phyloP scores from a whole-genome alignment of 139 green algal species.

The Microglena sp. region DNA sequence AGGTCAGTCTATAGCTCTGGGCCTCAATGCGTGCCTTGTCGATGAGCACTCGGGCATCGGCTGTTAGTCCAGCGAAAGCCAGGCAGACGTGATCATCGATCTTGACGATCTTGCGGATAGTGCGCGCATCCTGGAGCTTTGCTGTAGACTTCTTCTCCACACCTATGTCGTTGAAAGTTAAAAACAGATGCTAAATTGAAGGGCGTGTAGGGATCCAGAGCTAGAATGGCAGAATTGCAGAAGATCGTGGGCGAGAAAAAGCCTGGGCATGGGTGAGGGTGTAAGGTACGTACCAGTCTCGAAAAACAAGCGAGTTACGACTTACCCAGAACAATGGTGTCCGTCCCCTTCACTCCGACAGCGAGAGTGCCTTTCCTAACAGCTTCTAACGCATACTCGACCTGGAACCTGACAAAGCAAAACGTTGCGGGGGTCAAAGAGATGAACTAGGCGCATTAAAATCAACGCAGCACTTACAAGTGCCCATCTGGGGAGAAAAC shows the following conservation, averaged over 20 bases:
- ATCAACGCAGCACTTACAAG: conserved; percentile 42
- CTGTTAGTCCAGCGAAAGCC: conserved; percentile 91
- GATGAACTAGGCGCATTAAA: not conserved
- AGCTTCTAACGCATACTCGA: conserved; percentile 97
- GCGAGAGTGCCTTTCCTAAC: conserved; percentile 89
- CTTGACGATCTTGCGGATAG: conserved; percentile 92
- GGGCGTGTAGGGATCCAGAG: not conserved
- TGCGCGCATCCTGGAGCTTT: conserved; percentile 90
- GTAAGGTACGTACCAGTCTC: too few relatives aligned
- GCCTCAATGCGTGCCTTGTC: conserved; percentile 83
- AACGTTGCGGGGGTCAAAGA: not conserved
- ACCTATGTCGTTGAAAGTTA: too few relatives aligned
- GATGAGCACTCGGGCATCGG: conserved; percentile 92
- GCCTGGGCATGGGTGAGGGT: too few relatives aligned
- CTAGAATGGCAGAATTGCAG: not conserved
- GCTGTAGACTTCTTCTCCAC: conserved; percentile 94
- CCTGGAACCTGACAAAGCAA: conserved; percentile 69
- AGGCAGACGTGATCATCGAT: conserved; percentile 96
- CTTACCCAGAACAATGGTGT: conserved; percentile 83
- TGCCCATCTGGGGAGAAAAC: conserved; percentile 97
- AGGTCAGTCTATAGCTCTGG: conserved; percentile 53
- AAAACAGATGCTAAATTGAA: not conserved
- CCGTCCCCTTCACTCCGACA: conserved; percentile 82
- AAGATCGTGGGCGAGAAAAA: not conserved
- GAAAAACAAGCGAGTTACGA: too few relatives aligned